These are phyloP conservation scores for Kalmusia sp. DNA, from an alignment of 2,329 filamentous ascomycete genomes.

Conservation along the genomic window DNA sequence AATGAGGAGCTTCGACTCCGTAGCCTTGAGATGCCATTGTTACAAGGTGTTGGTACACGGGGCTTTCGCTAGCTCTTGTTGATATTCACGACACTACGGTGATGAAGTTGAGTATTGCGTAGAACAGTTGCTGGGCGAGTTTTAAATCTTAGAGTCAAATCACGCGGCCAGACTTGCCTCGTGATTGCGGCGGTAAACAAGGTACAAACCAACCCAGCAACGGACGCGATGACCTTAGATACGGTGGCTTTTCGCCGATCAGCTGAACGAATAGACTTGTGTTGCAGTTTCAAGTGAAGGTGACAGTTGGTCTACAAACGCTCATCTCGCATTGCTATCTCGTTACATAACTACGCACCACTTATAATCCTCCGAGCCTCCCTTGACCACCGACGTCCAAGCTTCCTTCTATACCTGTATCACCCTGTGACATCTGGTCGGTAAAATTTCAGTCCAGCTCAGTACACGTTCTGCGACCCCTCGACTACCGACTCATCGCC, in stretches of 20 bases:
- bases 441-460: no score
- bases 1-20: not conserved
- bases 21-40: not conserved
- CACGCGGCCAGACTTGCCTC: no score
- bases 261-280: not conserved
- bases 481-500: slow-evolving; percentile 18
- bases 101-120: not conserved
- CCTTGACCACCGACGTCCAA: not conserved
- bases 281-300: not conserved
- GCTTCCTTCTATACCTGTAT: not conserved
- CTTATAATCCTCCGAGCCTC: not conserved
- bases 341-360: not conserved
- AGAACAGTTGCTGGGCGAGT: not conserved
- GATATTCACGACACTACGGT: not conserved
- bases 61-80: not conserved
- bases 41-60: not conserved
- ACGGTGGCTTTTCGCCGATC: not conserved
- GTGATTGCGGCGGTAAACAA: not conserved
- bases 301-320: not conserved
- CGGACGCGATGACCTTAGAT: not conserved
- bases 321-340: not conserved
- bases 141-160: not conserved
- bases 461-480: not conserved
- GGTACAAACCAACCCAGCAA: not conserved
- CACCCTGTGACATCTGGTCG: no score